Conservation (phyloP, 1,284 basidiomycete genomes). For the Rhodotorula sp. region DNA sequence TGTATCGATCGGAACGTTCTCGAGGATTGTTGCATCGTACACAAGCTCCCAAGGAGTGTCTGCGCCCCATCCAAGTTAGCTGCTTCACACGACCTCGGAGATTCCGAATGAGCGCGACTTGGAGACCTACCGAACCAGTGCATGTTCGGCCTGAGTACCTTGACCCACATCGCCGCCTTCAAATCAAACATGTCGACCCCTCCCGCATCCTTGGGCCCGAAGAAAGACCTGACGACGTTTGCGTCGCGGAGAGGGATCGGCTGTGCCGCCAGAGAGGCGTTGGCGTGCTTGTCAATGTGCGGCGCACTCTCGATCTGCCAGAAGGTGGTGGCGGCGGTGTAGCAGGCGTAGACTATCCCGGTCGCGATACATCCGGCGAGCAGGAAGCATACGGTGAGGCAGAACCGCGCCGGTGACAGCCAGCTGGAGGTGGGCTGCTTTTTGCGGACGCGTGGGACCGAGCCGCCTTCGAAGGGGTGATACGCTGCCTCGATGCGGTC, state of each 20-base stretch:
- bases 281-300: background rate
- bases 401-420: background rate
- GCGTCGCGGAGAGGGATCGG: background rate
- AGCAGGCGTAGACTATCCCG: background rate
- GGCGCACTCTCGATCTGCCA: background rate
- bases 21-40: background rate
- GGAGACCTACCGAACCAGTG: background rate
- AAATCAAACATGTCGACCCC: conserved; percentile 5
- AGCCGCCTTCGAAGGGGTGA: background rate
- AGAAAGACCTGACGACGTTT: conserved; percentile 4
- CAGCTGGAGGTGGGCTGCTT: background rate
- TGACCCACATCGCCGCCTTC: conserved; percentile 5
- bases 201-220: background rate
- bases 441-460: background rate
- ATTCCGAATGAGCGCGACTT: no score
- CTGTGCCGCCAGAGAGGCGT: background rate
- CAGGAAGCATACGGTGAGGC: background rate
- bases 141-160: background rate
- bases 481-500: background rate
- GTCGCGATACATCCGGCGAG: background rate
- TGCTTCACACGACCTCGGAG: background rate
- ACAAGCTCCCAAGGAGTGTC: background rate
- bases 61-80: background rate
- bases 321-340: background rate
- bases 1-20: background rate